Evolutionary conservation across 2,329 filamentous ascomycete species (phyloP), one percentile per base, ranked within the genome.

Genomic region (Onygenales sp.): DNA sequence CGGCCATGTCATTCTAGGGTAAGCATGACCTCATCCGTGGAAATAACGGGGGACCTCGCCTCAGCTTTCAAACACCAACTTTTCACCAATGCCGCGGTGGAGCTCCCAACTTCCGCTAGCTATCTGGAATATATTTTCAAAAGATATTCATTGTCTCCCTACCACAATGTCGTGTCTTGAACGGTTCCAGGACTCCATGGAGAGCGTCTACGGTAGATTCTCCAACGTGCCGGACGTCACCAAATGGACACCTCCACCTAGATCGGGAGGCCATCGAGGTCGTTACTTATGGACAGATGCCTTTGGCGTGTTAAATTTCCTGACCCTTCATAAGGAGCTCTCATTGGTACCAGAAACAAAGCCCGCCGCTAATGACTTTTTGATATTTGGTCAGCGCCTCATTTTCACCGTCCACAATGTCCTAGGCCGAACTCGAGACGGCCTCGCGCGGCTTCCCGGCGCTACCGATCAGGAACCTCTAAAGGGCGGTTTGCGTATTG

Each of bases 241-340:
- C 6, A 52, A 58, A 5, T 82, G 79, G 79, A 69, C 54, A 1
- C 77, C 58, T 13, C 78, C 78, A 0, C 71, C 71, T 1, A 72
- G 70, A 32, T 74, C 78, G 0, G 78, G 77, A 6, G 79, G 79
- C 9, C 78, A 81, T 58, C 70, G 69, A n/a, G 80, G 80, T 17
- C 74, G 80, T 13, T 82, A 82, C 60, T 72, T 83, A 21, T 82
- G 79, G 80, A 82, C 78, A 0, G 80, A 83, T 58, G 78, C 79
- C 1, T 82, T 82, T 59, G 80, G 79, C 3, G 75, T 83, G 7
- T 59, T 83, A 55, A 81, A 82, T 61, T 75, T 83, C 57, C 63
- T 83, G 43, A 83, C 80, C 2, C 69, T 83, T 2, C 70, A 75
- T 56, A 66, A 66, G 5, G 72, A 77, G 55, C 67, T 62, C 38